Percentiles rank a stretch among this genome's conserved stretches.
Evolutionary conservation across 805 yeast genomes (phyloP).

Genomic region (Candida loeiensis): DNA sequence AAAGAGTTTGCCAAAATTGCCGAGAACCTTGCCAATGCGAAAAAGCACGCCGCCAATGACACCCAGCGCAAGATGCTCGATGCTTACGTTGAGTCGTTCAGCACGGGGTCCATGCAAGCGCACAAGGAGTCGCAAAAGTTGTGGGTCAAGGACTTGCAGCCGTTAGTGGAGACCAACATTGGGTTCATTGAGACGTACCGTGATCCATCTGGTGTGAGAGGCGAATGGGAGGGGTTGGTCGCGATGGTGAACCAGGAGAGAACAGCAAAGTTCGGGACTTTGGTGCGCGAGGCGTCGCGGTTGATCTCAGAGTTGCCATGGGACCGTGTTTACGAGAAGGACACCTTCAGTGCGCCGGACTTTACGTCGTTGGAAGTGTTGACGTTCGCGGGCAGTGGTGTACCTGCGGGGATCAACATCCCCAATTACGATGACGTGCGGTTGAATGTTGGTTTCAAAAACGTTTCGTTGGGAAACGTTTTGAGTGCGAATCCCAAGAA

Average conservation of each 20-base stretch:
- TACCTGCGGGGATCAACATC: conserved; percentile 90
- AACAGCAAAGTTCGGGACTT: conserved; percentile 69
- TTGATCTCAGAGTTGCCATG: conserved; percentile 74
- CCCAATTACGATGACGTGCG: conserved; percentile 92
- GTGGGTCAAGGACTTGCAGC: conserved; percentile 88
- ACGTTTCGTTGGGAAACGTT: conserved; percentile 85
- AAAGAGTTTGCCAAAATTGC: conserved; percentile 61
- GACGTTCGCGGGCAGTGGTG: conserved; percentile 85
- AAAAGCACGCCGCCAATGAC: conserved; percentile 64
- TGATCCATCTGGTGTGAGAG: conserved; percentile 87
- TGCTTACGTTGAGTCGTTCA: conserved; percentile 64
- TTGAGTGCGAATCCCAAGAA: conserved; percentile 63
- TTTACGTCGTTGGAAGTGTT: conserved; percentile 86
- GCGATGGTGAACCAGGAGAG: conserved; percentile 88
- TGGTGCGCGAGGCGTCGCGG: conserved; percentile 63
- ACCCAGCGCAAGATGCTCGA: conserved; percentile 65
- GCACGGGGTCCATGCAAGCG: conserved; percentile 78
- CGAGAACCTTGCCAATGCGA: conserved; percentile 53
- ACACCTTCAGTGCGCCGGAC: conserved; percentile 86
- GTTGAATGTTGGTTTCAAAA: conserved; percentile 79
- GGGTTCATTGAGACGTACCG: conserved; percentile 93
- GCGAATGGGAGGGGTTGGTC: conserved; percentile 91
- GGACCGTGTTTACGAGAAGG: conserved; percentile 74
- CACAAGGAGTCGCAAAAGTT: conserved; percentile 79
- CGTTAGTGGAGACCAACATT: conserved; percentile 66